Base-by-base conservation (phyloP, 192 early-diverging fungal genomes). In the Spinellus fusiger region DNA sequence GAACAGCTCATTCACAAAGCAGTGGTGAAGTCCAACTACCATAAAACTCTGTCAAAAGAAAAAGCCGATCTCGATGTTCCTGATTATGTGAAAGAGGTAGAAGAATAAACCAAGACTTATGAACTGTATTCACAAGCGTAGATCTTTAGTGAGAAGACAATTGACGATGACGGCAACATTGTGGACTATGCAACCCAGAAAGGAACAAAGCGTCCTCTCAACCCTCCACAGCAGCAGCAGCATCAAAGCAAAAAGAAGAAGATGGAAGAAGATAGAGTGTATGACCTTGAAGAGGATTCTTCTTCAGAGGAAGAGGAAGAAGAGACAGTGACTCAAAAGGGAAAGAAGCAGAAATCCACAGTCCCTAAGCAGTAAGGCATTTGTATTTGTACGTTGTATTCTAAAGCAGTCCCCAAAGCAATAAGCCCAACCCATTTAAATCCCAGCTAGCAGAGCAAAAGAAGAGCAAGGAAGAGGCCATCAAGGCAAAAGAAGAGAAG, bases 51-150 rank as follows among this genome's bases (percentile, higher is more conserved):
- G 8, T 22, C 68, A 13, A 64, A 65, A 31, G 72, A 66, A 28
- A 54, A 61, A 2, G 23, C 60, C 49, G 49, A 33, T 33, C 18
- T 54, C 18, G 65, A 73, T 33, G 61, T 67, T 52, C 72, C 72
- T 13, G 72, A 74, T 47, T 74, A 69, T 58, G 66, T 69, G 1
- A 74, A 74, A 57, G 63, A 74, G 22, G 71, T 67, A 60, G 31
- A 51, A 48, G 16, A 10, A 40, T 27, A 37, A 18, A 56, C 25
- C 8, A 28, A 54, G 8, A 22, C 18, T 33, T 59, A 31, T 33
- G 9, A 34, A 46, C 32, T 3, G 8, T 23, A 28, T 22, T 29
- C 8, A 49, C 56, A 48, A 16, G 18, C 12, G 23, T 62, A 73
- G 71, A 74, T 74, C 37, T 74, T 74, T 65, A 54, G 53, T 31